These are phyloP conservation scores for Penicillium brevicompactum DNA, from an alignment of 2,329 filamentous ascomycete species.

Conservation along the genomic window DNA sequence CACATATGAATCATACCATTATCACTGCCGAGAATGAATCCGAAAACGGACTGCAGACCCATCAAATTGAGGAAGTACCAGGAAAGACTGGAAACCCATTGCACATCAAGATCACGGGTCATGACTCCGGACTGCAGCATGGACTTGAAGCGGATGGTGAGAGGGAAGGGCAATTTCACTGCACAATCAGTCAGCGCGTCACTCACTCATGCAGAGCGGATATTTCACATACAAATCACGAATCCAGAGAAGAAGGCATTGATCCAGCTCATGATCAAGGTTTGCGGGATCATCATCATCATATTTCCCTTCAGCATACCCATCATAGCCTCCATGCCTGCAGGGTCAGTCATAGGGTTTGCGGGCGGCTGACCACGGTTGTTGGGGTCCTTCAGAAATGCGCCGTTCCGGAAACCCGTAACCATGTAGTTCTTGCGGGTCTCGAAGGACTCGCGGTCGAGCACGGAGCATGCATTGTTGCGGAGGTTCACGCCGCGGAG, in stretches of 20 bases:
- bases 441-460: constrained; percentile 77
- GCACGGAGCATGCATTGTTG: constrained; percentile 75
- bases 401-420: constrained; percentile 78
- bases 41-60: constrained; percentile 94
- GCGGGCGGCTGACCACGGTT: constrained; percentile 81
- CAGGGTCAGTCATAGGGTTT: constrained; percentile 94
- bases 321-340: constrained; percentile 99
- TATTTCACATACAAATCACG: constrained; percentile 74
- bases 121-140: constrained; percentile 98
- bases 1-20: constrained; percentile 66
- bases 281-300: constrained; percentile 99
- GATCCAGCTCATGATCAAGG: constrained; percentile 99
- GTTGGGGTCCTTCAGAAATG: constrained; percentile 87
- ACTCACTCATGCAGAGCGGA: not conserved
- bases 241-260: constrained; percentile 99
- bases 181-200: constrained; percentile 14
- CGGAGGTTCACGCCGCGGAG: constrained; percentile 83
- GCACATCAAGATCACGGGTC: constrained; percentile 91
- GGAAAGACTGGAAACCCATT: constrained; percentile 97
- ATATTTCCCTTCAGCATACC: constrained; percentile 99
- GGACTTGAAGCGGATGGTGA: constrained; percentile 98
- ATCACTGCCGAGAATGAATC: constrained; percentile 92
- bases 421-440: constrained; percentile 78
- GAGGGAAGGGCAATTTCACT: constrained; percentile 96
- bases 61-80: constrained; percentile 99